A percentile compares a stretch with the other conserved stretches of the same genome.
phyloP scores from a whole-genome alignment of 2,329 filamentous ascomycete species.

The Monilinia laxa region DNA sequence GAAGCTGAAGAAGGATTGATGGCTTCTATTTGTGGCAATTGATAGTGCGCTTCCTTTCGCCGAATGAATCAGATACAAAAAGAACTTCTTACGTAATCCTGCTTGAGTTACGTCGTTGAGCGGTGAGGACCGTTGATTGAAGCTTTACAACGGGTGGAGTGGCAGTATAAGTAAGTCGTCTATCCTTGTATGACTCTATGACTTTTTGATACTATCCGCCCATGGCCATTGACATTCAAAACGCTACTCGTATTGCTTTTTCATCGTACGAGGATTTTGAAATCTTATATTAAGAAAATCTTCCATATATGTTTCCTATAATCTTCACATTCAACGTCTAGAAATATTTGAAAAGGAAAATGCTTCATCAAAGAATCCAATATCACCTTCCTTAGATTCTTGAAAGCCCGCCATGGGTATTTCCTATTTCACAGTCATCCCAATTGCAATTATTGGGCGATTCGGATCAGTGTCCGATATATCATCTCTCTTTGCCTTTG shows the following conservation, averaged over 20 bases:
- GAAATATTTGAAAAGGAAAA: not conserved
- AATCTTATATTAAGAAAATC: not conserved
- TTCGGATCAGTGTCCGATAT: conserved; percentile 20
- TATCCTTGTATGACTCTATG: conserved; percentile 11
- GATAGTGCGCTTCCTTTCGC: conserved; percentile 9
- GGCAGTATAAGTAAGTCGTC: conserved; percentile 10
- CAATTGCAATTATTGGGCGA: conserved; percentile 6
- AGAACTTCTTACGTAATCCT: conserved; percentile 20
- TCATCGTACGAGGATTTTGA: not conserved
- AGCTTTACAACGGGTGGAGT: not conserved
- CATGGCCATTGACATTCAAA: conserved; percentile 9
- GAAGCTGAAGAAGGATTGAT: conserved; percentile 16
- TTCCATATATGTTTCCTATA: not conserved
- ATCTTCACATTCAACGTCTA: not conserved
- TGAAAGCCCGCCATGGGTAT: conserved; percentile 10
- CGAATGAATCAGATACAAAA: conserved; percentile 26
- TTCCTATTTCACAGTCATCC: conserved; percentile 4
- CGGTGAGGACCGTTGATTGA: not conserved
- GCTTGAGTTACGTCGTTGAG: conserved; percentile 1
- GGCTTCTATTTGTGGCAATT: conserved; percentile 21
- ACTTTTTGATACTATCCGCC: not conserved
- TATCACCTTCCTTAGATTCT: not conserved
- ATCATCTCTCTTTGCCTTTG: conserved; percentile 23
- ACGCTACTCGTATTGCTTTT: not conserved
- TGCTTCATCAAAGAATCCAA: conserved; percentile 16